Evolutionary conservation across 2,329 filamentous ascomycete species (phyloP), one percentile per base, ranked within the genome.

Genomic region (Talaromyces sp.): DNA sequence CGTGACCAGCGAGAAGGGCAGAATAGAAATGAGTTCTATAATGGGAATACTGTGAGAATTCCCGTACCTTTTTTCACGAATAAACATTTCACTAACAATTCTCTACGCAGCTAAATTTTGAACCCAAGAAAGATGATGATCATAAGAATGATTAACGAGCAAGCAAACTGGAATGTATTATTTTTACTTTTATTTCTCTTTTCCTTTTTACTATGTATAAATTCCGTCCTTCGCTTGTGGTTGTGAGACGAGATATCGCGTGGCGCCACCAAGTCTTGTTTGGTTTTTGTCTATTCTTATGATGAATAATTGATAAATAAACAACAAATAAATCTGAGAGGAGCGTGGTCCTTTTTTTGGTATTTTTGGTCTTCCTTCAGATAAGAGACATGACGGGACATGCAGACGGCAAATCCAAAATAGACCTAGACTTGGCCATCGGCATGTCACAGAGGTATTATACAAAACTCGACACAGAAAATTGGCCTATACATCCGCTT

Each of bases 41-140:
- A 97, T 69, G 92, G 92, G 1, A 97, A 96, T 70, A 90, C 90
- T 71, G 90, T 92, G 79, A 75, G 85, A 7, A 38, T 38, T 46
- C 38, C 5, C 5, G 17, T 51, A 2, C 17, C 10, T 6, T 32
- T 53, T 27, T 46, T 17, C 24, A 38, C 46, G 6, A 21, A 26
- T 11, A 4, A n/a, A 10, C 26, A 31, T 51, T 17, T 27, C 11
- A 29, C 35, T 46, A 48, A 57, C 55, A 24, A 43, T 24, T 21
- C 43, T 9, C 55, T 14, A n/a, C 12, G 35, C 64, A 89, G 86
- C 72, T 88, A 59, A 89, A 89, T 65, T 90, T 89, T 64, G 83
- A 89, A 69, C 84, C 87, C n/a, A 77, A 79, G 56, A 83, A 82
- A 38, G 84, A 87, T 64, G 81, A 87, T 55, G 81, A 85, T 27